A percentile compares a stretch with the other conserved stretches of the same genome.
phyloP scores from a whole-genome alignment of 2,329 filamentous ascomycete species.

The Fusarium floridanum region DNA sequence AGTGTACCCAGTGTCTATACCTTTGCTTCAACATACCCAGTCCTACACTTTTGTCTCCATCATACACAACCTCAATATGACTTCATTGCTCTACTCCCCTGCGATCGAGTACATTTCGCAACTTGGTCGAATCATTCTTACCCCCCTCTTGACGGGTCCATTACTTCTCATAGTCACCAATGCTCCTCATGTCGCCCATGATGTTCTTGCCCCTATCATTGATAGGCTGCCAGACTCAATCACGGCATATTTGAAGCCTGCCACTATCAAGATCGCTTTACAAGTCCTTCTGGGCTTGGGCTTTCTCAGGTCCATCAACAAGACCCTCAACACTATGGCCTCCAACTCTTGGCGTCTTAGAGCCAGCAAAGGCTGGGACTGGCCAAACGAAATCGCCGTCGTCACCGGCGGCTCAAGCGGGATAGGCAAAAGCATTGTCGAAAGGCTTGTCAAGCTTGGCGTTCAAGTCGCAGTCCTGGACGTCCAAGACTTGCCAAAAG shows the following conservation, averaged over 20 bases:
- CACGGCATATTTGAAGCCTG: conserved; percentile 16
- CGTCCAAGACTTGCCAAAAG: conserved; percentile 55
- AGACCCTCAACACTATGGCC: conserved; percentile 44
- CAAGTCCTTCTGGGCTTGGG: conserved; percentile 43
- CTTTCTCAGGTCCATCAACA: conserved; percentile 42
- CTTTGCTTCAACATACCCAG: not conserved
- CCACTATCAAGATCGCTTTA: conserved; percentile 16
- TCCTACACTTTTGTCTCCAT: not conserved
- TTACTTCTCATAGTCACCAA: conserved; percentile 32
- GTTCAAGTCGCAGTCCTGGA: conserved; percentile 79
- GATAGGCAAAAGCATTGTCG: conserved; percentile 55
- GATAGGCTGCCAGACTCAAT: conserved; percentile 16
- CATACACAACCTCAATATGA: conserved; percentile 22
- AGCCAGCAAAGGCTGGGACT: conserved; percentile 48
- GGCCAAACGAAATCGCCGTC: conserved; percentile 57
- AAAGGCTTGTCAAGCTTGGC: conserved; percentile 52
- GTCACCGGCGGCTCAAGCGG: conserved; percentile 60
- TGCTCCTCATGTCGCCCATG: conserved; percentile 25
- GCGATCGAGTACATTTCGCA: conserved; percentile 16
- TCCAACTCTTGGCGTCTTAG: conserved; percentile 48
- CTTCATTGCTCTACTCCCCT: conserved; percentile 41
- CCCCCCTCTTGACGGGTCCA: conserved; percentile 36
- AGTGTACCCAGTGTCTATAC: not conserved
- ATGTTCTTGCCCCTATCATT: conserved; percentile 20
- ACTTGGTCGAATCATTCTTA: conserved; percentile 19